Evolutionary conservation across 495 filamentous ascomycete species (phyloP).

Genomic region (Aspergillus heteromorphus): DNA sequence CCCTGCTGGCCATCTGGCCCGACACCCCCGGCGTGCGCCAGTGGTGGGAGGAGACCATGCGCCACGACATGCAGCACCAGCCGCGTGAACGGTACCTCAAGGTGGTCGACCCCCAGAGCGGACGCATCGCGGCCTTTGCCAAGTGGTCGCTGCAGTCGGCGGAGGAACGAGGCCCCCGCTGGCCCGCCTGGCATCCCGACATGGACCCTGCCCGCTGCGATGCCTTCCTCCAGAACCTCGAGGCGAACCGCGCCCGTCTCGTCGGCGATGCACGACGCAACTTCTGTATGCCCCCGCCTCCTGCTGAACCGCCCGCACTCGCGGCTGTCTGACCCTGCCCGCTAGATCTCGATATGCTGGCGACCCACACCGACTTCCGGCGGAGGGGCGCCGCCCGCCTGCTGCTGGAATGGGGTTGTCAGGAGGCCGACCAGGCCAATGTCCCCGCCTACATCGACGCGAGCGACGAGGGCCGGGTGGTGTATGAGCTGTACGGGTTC

Average conservation of each 20-base stretch:
- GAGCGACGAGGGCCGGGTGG: conserved; percentile 20
- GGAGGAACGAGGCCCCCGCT: conserved; percentile 22
- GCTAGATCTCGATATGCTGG: conserved; percentile 43
- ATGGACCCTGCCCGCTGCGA: neutral
- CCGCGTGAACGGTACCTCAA: conserved; percentile 25
- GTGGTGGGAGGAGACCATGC: conserved; percentile 20
- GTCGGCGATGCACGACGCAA: conserved; percentile 3
- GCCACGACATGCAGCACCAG: conserved; percentile 17
- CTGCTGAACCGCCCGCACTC: no score
- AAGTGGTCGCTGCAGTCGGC: conserved; percentile 23
- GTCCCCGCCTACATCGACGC: conserved; percentile 29
- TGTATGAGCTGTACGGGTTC: conserved; percentile 31
- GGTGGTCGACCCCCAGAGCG: conserved; percentile 18
- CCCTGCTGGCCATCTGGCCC: conserved; percentile 16
- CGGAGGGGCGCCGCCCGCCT: conserved; percentile 44
- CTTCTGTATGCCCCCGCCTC: conserved; percentile 3
- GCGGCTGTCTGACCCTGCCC: no score
- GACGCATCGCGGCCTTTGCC: conserved; percentile 21
- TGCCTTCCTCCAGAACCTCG: neutral
- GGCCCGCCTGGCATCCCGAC: conserved; percentile 22
- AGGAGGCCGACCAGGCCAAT: conserved; percentile 31
- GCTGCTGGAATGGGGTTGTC: conserved; percentile 47
- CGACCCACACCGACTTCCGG: conserved; percentile 44
- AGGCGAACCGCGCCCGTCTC: neutral
- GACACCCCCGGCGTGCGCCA: conserved; percentile 21